These are phyloP conservation scores for Blastobotrys elegans DNA, from an alignment of 1,139 yeast genomes.

Conservation along the genomic window DNA sequence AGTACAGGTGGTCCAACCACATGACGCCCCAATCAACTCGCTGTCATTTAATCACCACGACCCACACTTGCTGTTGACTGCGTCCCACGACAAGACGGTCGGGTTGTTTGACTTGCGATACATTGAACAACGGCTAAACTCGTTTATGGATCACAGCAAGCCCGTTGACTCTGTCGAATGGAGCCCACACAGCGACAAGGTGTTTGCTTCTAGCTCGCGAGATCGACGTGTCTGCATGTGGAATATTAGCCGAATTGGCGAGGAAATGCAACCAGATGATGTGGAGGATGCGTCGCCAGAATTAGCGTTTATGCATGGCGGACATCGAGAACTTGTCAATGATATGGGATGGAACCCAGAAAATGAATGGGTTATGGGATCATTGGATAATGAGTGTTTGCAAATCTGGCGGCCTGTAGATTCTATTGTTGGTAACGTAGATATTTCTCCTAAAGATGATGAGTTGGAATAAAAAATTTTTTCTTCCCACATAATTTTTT, in stretches of 20 bases:
- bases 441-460: neutral
- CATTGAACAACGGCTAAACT: constrained; percentile 27
- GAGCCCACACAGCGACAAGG: constrained; percentile 57
- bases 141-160: constrained; percentile 47
- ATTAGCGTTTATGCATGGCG: constrained; percentile 71
- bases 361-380: constrained; percentile 68
- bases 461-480: constrained; percentile 4
- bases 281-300: constrained; percentile 33
- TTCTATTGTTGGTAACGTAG: neutral
- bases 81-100: constrained; percentile 57
- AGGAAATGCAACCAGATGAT: constrained; percentile 33
- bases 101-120: constrained; percentile 68
- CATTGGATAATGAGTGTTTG: constrained; percentile 80
- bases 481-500: neutral
- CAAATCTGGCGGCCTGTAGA: constrained; percentile 58
- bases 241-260: constrained; percentile 46
- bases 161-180: constrained; percentile 69
- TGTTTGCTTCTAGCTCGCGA: constrained; percentile 67
- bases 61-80: constrained; percentile 58
- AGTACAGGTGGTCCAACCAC: constrained; percentile 28
- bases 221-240: constrained; percentile 73
- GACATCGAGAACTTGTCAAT: constrained; percentile 83
- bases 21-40: constrained; percentile 52
- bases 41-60: constrained; percentile 59
- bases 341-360: constrained; percentile 78